Evolutionary conservation across 2,329 filamentous ascomycete genomes (phyloP), one percentile per base, ranked within the genome.

Genomic region (Chaetomium strumarium): DNA sequence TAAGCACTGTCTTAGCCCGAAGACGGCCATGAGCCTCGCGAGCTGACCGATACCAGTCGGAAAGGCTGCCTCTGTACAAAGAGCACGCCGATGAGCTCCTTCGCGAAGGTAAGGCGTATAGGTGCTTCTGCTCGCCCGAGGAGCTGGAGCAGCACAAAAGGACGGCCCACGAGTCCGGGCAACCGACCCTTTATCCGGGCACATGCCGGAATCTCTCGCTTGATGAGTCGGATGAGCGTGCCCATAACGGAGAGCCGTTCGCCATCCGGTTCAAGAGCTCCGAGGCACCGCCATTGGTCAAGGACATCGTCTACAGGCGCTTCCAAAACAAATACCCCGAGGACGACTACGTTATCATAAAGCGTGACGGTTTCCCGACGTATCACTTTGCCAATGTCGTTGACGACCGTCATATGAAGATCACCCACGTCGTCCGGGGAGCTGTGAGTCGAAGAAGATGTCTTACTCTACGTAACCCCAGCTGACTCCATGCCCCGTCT

Each of bases 301-400:
- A 78, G 8, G 93, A 99, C 66, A 69, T 92, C 34, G 84, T 97
- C 10, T 95, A 95, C 64, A 89, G 89, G 34, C 67, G 70, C 11
- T 83, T 86, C 59, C 71, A 76, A 70, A 77, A 79, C 65, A 70
- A 72, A 63, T 66, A 77, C 58, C 59, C 71, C 47, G 70, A 84
- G 67, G 89, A 93, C 60, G 91, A 97, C 64, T 92, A 90, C 17
- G 88, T 99, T 55, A 75, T 99, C 38, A 74, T 96, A 55, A 99
- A 99, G 69, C 85, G 84, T 0, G 93, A 99, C 66, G 91, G 90
- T 0, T 87, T 87, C 58, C 93, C 93, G 0, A 99, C 95, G 0
- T 99, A 99, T 65, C 93, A 99, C 68, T 85, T 99, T 56, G 93
- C 93, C 5, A 99, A 97, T 64, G 92, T 99, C 9, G 85, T 99